phyloP scores from a whole-genome alignment of 2,329 filamentous ascomycete genomes.

The Teratosphaeria viscida region DNA sequence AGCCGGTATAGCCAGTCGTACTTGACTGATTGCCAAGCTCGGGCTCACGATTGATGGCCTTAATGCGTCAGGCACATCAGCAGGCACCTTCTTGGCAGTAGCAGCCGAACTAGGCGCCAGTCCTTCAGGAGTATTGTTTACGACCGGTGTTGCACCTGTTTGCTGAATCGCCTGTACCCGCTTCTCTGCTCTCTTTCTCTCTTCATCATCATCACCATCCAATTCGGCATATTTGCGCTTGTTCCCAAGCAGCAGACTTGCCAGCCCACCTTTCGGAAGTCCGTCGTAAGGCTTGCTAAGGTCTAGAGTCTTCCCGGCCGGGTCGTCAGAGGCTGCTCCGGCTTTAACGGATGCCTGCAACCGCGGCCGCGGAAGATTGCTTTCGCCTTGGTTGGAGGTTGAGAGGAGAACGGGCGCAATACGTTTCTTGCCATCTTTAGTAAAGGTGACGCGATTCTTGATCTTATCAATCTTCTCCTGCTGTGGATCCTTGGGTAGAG shows the following conservation, averaged over 20 bases:
- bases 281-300: slow-evolving; percentile 90
- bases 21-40: slow-evolving; percentile 67
- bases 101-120: slow-evolving; percentile 63
- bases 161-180: slow-evolving; percentile 49
- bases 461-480: slow-evolving; percentile 54
- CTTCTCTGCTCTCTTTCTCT: slow-evolving; percentile 46
- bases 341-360: slow-evolving; percentile 64
- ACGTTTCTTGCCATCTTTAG: slow-evolving; percentile 93
- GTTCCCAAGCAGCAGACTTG: slow-evolving; percentile 79
- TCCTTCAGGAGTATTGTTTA: slow-evolving; percentile 67
- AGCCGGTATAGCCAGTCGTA: slow-evolving; percentile 78
- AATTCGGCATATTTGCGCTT: slow-evolving; percentile 71
- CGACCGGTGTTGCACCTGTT: slow-evolving; percentile 58
- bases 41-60: slow-evolving; percentile 81
- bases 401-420: slow-evolving; percentile 80
- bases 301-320: slow-evolving; percentile 65
- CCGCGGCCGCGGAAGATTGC: slow-evolving; percentile 79
- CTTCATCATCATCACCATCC: slow-evolving; percentile 67
- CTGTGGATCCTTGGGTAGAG: slow-evolving; percentile 41
- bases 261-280: slow-evolving; percentile 77
- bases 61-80: slow-evolving; percentile 64
- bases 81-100: slow-evolving; percentile 33
- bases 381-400: slow-evolving; percentile 76
- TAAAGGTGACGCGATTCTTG: slow-evolving; percentile 87
- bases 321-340: slow-evolving; percentile 34